A percentile compares a stretch with the other conserved stretches of the same genome.
These are phyloP conservation scores for Cercospora beticola DNA, from an alignment of 2,329 filamentous ascomycete genomes.

Conservation along the genomic window DNA sequence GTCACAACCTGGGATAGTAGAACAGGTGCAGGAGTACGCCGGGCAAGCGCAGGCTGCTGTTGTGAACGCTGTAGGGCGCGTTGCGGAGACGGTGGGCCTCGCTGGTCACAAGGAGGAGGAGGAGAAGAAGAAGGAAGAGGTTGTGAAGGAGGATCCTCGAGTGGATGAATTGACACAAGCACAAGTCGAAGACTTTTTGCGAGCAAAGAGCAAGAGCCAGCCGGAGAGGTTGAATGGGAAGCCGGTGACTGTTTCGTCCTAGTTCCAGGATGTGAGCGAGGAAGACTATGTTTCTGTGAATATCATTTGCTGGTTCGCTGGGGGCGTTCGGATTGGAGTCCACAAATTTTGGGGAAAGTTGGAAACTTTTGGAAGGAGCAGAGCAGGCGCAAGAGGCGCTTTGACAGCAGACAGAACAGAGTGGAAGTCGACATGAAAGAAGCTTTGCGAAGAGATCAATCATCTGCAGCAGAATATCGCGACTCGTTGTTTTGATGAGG, in stretches of 20 bases:
- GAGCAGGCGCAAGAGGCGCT: background rate
- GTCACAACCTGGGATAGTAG: constrained; percentile 40
- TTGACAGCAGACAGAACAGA: background rate
- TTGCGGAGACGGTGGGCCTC: constrained; percentile 38
- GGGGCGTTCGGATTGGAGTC: background rate
- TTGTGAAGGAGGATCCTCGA: constrained; percentile 30
- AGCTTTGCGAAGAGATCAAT: background rate
- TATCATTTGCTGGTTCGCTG: background rate
- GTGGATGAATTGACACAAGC: constrained; percentile 35
- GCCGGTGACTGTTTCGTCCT: background rate
- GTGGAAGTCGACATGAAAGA: background rate
- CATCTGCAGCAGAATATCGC: background rate
- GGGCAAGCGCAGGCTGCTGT: constrained; percentile 30
- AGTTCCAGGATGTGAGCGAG: no score
- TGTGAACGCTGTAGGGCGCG: constrained; percentile 31
- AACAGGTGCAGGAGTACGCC: constrained; percentile 46
- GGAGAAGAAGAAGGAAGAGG: constrained; percentile 16
- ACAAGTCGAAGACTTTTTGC: constrained; percentile 41
- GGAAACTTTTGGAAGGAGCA: background rate
- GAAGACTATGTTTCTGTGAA: background rate
- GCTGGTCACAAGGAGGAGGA: constrained; percentile 31
- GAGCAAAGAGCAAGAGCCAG: constrained; percentile 31
- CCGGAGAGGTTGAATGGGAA: constrained; percentile 12
- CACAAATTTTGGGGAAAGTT: background rate
- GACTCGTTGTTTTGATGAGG: background rate